Evolutionary conservation across 1,284 basidiomycete species (phyloP).

Genomic region (Ganoderma boninense): DNA sequence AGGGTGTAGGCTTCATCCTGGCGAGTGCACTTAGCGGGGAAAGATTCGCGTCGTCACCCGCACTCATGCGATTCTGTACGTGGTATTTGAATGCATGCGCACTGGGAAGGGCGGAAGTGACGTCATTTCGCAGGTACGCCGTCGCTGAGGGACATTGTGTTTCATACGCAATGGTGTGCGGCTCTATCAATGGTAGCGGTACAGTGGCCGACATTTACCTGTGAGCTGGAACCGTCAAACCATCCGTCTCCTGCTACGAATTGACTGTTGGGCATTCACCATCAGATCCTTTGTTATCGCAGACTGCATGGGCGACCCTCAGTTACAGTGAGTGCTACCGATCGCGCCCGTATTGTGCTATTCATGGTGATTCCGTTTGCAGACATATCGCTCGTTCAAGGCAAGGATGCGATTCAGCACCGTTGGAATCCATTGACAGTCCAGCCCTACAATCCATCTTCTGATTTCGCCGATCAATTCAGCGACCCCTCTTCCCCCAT

Average conservation of each 20-base stretch:
- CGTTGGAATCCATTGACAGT: conserved; percentile 76
- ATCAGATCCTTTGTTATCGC: conserved; percentile 85
- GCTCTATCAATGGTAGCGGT: conserved; percentile 92
- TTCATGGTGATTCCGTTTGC: conserved; percentile 16
- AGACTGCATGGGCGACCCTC: conserved; percentile 89
- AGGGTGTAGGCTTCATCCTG: conserved; percentile 85
- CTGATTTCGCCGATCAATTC: conserved; percentile 76
- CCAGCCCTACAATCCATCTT: conserved; percentile 68
- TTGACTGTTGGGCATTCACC: conserved; percentile 13
- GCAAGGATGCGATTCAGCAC: conserved; percentile 48
- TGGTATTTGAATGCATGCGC: conserved; percentile 25
- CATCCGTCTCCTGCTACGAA: too few species aligned
- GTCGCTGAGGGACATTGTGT: conserved; percentile 90
- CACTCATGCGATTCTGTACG: conserved; percentile 88
- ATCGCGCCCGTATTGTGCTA: conserved; percentile 15
- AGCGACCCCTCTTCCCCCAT: conserved; percentile 76
- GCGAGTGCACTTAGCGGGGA: conserved; percentile 95
- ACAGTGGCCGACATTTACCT: conserved; percentile 92
- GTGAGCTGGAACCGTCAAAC: conserved; percentile 54
- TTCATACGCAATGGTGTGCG: conserved; percentile 92
- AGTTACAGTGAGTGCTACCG: conserved; percentile 75
- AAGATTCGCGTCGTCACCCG: conserved; percentile 84
- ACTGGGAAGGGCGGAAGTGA: conserved; percentile 27
- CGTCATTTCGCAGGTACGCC: conserved; percentile 75
- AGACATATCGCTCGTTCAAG: conserved; percentile 79